These are phyloP conservation scores for Basipetospora chlamydospora DNA, from an alignment of 2,329 filamentous ascomycete genomes.

Conservation along the genomic window DNA sequence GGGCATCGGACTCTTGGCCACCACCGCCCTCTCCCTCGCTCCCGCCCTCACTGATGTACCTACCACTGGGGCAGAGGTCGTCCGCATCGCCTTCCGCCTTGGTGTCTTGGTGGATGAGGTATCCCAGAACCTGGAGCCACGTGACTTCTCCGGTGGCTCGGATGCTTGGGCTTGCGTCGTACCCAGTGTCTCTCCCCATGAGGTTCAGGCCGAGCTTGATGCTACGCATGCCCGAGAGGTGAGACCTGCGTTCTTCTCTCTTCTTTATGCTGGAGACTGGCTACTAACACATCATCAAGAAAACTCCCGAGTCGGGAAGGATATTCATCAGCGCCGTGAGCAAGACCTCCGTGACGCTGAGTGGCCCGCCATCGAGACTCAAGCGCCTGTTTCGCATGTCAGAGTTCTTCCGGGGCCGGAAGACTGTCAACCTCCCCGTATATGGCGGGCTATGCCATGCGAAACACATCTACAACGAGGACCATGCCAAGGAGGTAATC, in stretches of 20 bases:
- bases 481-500: too few relatives aligned
- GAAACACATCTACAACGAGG: slow-evolving; percentile 32
- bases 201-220: slow-evolving; percentile 33
- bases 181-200: slow-evolving; percentile 35
- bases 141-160: slow-evolving; percentile 25
- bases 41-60: slow-evolving; percentile 47
- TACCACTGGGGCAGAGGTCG: slow-evolving; percentile 46
- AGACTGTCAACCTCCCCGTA: slow-evolving; percentile 40
- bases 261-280: not conserved
- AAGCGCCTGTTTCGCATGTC: slow-evolving; percentile 28
- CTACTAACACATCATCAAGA: not conserved
- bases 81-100: slow-evolving; percentile 51
- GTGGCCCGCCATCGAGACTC: slow-evolving; percentile 36
- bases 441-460: slow-evolving; percentile 30
- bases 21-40: slow-evolving; percentile 49
- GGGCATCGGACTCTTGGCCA: slow-evolving; percentile 57
- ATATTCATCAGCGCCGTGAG: slow-evolving; percentile 40
- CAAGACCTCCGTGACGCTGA: slow-evolving; percentile 33
- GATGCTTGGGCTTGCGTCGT: slow-evolving; percentile 55
- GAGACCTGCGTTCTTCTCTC: slow-evolving; percentile 13
- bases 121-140: slow-evolving; percentile 29
- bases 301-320: slow-evolving; percentile 24
- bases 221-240: slow-evolving; percentile 43
- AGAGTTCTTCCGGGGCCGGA: slow-evolving; percentile 33
- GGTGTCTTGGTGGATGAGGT: slow-evolving; percentile 40